phyloP scores from a whole-genome alignment of 805 yeast genomes.

The Metschnikowia lochheadii region DNA sequence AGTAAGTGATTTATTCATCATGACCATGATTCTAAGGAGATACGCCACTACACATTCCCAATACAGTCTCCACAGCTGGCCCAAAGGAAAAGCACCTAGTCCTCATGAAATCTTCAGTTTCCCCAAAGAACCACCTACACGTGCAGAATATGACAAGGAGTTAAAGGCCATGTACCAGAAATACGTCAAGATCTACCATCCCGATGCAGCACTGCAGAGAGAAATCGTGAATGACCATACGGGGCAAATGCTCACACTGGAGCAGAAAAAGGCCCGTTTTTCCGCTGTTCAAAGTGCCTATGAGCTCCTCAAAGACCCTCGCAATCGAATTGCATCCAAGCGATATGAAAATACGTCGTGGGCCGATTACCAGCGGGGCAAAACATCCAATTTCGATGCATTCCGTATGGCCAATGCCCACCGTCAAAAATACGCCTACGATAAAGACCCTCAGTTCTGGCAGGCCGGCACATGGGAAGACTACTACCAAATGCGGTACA shows the following conservation, averaged over 20 bases:
- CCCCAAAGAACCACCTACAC: constrained; percentile 35
- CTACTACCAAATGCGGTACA: constrained; percentile 42
- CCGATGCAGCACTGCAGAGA: constrained; percentile 49
- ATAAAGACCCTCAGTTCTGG: constrained; percentile 47
- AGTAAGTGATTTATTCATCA: too few relatives aligned
- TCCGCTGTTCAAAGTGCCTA: constrained; percentile 35
- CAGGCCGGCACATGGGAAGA: constrained; percentile 66
- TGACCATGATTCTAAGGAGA: constrained; percentile 7
- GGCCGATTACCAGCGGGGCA: constrained; percentile 22
- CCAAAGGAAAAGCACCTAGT: constrained; percentile 49
- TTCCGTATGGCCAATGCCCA: constrained; percentile 38
- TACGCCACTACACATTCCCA: constrained; percentile 26
- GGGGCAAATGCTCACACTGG: constrained; percentile 28
- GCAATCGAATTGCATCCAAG: constrained; percentile 33
- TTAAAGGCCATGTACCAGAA: constrained; percentile 30
- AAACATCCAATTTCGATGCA: constrained; percentile 28
- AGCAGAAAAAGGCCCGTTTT: constrained; percentile 30
- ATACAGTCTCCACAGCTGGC: constrained; percentile 49
- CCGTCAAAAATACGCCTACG: constrained; percentile 28
- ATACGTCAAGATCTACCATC: constrained; percentile 74
- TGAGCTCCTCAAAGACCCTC: constrained; percentile 51
- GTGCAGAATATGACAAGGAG: constrained; percentile 47
- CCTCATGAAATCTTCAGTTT: constrained; percentile 64
- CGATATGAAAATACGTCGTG: constrained; percentile 26
- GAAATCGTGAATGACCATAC: constrained; percentile 21